Percentiles rank a stretch among this genome's conserved stretches.
phyloP scores from a whole-genome alignment of 805 yeast genomes.

The Osmozyma mogii region DNA sequence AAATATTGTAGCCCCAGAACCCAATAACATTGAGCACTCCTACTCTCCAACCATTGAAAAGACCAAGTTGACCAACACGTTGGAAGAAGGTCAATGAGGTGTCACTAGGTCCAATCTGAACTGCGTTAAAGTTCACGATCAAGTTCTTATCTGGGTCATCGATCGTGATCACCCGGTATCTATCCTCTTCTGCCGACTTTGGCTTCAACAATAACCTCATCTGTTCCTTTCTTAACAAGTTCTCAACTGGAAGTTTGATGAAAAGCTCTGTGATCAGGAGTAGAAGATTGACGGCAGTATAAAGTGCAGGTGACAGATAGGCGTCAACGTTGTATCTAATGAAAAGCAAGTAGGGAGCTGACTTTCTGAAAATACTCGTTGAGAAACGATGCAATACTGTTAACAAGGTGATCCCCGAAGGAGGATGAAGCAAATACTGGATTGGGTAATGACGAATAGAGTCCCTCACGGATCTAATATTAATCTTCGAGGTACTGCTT shows the following conservation, averaged over 20 bases:
- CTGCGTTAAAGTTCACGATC: slow-evolving; percentile 43
- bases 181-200: slow-evolving; percentile 29
- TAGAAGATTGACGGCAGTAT: slow-evolving; percentile 48
- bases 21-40: slow-evolving; percentile 75
- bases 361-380: slow-evolving; percentile 49
- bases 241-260: slow-evolving; percentile 80
- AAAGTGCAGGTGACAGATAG: slow-evolving; percentile 52
- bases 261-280: slow-evolving; percentile 64
- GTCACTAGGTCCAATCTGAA: slow-evolving; percentile 40
- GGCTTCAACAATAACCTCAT: slow-evolving; percentile 49
- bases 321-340: slow-evolving; percentile 59
- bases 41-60: slow-evolving; percentile 88
- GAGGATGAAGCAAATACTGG: slow-evolving; percentile 51
- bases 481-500: slow-evolving; percentile 12
- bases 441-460: slow-evolving; percentile 54
- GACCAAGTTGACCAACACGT: slow-evolving; percentile 20
- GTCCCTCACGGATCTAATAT: slow-evolving; percentile 63
- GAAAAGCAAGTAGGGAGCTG: slow-evolving; percentile 60
- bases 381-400: slow-evolving; percentile 59
- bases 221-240: slow-evolving; percentile 78
- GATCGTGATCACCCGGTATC: slow-evolving; percentile 33
- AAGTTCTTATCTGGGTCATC: slow-evolving; percentile 38
- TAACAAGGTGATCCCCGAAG: slow-evolving; percentile 25
- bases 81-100: slow-evolving; percentile 28
- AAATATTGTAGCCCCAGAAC: slow-evolving; percentile 67